These are phyloP conservation scores for Penicillium atrosanguineum DNA, from an alignment of 495 filamentous ascomycete genomes.

Conservation along the genomic window DNA sequence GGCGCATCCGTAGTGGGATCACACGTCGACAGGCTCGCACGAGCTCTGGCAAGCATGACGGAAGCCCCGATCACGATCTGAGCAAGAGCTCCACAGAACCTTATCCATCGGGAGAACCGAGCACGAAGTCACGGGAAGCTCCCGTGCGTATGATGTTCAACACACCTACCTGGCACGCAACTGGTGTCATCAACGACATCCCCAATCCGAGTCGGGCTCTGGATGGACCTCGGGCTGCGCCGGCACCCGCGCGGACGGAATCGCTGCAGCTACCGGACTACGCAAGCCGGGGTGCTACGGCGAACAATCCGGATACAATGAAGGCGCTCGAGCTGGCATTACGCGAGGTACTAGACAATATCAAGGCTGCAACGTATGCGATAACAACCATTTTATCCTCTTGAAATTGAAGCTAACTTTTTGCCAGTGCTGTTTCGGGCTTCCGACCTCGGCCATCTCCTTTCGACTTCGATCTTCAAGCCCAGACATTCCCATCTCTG, in stretches of 20 bases:
- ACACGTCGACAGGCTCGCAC: constrained; percentile 75
- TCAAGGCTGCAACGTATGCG: constrained; percentile 76
- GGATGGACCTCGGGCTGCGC: constrained; percentile 39
- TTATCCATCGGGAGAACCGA: constrained; percentile 21
- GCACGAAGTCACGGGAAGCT: constrained; percentile 34
- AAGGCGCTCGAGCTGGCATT: constrained; percentile 82
- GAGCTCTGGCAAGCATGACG: constrained; percentile 54
- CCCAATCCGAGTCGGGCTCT: constrained; percentile 42
- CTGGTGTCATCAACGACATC: constrained; percentile 79
- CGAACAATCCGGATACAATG: constrained; percentile 66
- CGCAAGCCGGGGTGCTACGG: constrained; percentile 55
- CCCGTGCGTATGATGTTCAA: constrained; percentile 54
- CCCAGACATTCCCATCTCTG: constrained; percentile 77
- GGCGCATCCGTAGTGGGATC: constrained; percentile 74
- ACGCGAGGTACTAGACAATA: constrained; percentile 71
- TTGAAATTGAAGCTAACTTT: constrained; percentile 1
- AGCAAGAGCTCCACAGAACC: constrained; percentile 32
- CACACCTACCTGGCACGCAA: constrained; percentile 71
- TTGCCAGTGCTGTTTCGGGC: constrained; percentile 23
- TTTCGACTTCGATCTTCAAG: constrained; percentile 80
- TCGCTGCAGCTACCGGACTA: constrained; percentile 54
- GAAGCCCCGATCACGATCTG: constrained; percentile 34
- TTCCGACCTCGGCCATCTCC: constrained; percentile 49
- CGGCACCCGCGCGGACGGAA: constrained; percentile 40
- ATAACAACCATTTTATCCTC: constrained; percentile 4